phyloP scores from a whole-genome alignment of 192 early-diverging fungal genomes.

The Backusella mclennaniae region DNA sequence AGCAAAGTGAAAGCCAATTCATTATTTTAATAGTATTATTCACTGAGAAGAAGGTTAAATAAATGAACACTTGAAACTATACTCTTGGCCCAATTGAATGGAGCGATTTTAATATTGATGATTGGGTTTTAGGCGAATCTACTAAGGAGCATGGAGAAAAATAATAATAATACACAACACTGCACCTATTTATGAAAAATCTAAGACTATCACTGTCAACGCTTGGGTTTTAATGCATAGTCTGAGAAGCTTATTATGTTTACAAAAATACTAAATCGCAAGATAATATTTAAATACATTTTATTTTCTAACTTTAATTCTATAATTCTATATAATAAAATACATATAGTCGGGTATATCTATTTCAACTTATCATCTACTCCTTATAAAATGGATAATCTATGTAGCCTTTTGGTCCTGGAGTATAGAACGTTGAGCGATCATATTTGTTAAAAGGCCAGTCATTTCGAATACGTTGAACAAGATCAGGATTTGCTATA shows the following conservation, averaged over 20 bases:
- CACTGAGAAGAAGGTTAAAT: not conserved
- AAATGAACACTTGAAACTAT: too few relatives aligned
- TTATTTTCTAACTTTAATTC: not conserved
- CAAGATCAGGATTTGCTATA: slow-evolving; percentile 36
- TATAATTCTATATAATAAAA: not conserved
- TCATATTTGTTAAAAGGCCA: slow-evolving; percentile 21
- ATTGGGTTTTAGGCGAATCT: not conserved
- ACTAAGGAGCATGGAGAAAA: not conserved
- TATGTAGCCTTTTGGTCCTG: slow-evolving; percentile 15
- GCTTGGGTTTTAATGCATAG: too few relatives aligned
- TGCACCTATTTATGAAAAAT: too few relatives aligned
- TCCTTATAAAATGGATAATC: slow-evolving; percentile 22
- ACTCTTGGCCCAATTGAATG: not conserved
- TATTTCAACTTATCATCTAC: not conserved
- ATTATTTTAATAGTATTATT: not conserved
- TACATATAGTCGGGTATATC: not conserved
- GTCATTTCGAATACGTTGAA: slow-evolving; percentile 12
- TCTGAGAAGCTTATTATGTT: too few relatives aligned
- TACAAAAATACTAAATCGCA: too few relatives aligned
- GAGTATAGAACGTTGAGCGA: slow-evolving; percentile 18
- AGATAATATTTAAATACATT: not conserved
- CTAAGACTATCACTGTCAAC: too few relatives aligned
- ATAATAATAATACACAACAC: not conserved
- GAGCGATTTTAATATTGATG: not conserved
- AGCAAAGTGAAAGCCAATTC: not conserved